phyloP scores from a whole-genome alignment of 2,329 filamentous ascomycete genomes.

The Fusarium robinianum region DNA sequence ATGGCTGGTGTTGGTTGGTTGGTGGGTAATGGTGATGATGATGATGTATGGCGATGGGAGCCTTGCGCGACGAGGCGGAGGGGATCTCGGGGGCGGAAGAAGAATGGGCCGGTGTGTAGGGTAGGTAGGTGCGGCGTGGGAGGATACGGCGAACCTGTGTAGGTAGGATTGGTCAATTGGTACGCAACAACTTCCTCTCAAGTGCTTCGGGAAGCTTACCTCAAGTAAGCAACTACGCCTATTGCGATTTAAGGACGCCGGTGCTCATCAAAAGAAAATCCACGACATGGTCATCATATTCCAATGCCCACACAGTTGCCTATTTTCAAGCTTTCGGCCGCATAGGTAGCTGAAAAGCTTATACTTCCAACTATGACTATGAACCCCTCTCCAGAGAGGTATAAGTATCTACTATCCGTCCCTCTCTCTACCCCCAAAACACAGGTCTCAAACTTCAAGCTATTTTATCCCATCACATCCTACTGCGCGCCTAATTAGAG shows the following conservation, averaged over 20 bases:
- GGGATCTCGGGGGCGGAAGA: neutral
- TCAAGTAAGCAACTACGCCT: too few relatives aligned
- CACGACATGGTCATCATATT: constrained; percentile 5
- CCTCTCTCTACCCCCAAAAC: constrained; percentile 4
- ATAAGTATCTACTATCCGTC: too few relatives aligned
- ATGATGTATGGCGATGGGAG: constrained; percentile 11
- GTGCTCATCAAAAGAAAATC: too few relatives aligned
- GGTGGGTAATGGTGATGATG: constrained; percentile 3
- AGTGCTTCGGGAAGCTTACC: too few relatives aligned
- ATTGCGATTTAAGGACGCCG: too few relatives aligned
- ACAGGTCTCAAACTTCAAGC: constrained; percentile 5
- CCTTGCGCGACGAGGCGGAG: constrained; percentile 24
- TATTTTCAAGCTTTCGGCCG: constrained; percentile 3
- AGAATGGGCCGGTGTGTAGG: neutral
- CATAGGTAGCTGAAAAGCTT: constrained; percentile 1
- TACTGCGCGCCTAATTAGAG: constrained; percentile 16
- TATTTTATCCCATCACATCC: constrained; percentile 14
- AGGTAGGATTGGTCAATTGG: too few relatives aligned
- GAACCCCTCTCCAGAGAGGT: neutral
- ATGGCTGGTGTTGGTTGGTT: neutral
- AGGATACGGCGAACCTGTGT: neutral
- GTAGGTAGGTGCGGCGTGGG: neutral
- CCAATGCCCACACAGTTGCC: constrained; percentile 1
- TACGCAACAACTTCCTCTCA: too few relatives aligned
- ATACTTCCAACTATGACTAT: constrained; percentile 1